Evolutionary conservation across 768 basidiomycete genomes (phyloP).

Genomic region (Cubamyces lactineus): DNA sequence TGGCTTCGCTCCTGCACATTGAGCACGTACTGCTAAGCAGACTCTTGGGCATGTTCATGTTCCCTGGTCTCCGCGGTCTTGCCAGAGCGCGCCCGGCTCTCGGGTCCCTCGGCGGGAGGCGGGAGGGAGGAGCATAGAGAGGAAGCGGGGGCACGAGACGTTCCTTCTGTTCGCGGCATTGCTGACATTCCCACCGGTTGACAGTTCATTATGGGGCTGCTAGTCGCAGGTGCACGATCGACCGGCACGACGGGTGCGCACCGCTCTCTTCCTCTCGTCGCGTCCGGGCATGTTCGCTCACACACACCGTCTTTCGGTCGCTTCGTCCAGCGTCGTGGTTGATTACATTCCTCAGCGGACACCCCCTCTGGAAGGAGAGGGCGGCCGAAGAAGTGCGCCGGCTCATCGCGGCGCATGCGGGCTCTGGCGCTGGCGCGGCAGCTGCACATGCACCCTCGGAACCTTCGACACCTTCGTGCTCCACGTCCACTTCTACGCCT

Average conservation of each 20-base stretch:
- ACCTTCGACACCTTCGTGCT: background rate
- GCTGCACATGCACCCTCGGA: background rate
- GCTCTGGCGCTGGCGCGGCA: no score
- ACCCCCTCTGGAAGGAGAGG: constrained; percentile 65
- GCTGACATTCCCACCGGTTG: constrained; percentile 27
- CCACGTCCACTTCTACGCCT: background rate
- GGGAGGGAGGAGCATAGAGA: background rate
- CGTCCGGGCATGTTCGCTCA: constrained; percentile 9
- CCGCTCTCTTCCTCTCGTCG: constrained; percentile 21
- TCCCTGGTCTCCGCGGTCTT: background rate
- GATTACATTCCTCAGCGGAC: constrained; percentile 69
- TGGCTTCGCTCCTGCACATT: no score
- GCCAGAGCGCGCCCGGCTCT: background rate
- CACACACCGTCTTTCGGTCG: constrained; percentile 1
- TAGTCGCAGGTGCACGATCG: constrained; percentile 80
- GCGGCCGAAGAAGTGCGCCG: constrained; percentile 62
- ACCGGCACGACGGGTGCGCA: constrained; percentile 68
- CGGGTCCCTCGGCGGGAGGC: background rate
- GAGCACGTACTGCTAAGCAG: no score
- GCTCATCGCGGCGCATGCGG: constrained; percentile 53
- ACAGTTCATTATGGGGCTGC: constrained; percentile 81
- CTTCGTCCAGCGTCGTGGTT: constrained; percentile 66
- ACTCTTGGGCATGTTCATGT: no score
- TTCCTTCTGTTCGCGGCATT: background rate
- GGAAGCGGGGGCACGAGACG: background rate